Evolutionary conservation across 1,284 basidiomycete genomes (phyloP).

Genomic region (Dichomitus squalens): DNA sequence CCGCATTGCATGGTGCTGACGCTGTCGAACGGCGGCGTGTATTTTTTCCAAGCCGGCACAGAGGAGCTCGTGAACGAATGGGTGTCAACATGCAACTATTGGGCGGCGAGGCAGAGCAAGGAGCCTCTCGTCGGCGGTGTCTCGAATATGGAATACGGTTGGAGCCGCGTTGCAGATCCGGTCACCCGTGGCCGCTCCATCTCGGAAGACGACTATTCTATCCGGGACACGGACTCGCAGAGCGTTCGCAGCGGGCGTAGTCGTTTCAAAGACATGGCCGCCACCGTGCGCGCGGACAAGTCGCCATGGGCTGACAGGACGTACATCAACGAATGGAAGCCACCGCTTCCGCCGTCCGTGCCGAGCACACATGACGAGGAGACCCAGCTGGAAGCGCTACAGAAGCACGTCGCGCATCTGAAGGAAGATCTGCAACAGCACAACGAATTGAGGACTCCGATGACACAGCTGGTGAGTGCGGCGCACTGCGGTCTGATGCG

Average conservation of each 20-base stretch:
- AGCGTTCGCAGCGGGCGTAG: slow-evolving; percentile 72
- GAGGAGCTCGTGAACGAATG: slow-evolving; percentile 97
- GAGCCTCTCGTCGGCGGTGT: slow-evolving; percentile 94
- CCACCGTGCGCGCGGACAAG: slow-evolving; percentile 60
- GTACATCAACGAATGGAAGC: slow-evolving; percentile 94
- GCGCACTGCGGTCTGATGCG: slow-evolving; percentile 11
- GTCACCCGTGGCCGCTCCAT: slow-evolving; percentile 53
- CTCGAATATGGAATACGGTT: slow-evolving; percentile 99
- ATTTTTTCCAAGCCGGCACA: slow-evolving; percentile 97
- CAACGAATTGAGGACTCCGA: slow-evolving; percentile 82
- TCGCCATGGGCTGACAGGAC: slow-evolving; percentile 78
- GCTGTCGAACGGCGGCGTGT: slow-evolving; percentile 84
- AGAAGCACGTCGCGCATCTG: slow-evolving; percentile 76
- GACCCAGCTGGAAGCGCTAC: slow-evolving; percentile 83
- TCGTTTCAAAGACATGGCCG: slow-evolving; percentile 64
- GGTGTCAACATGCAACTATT: slow-evolving; percentile 99
- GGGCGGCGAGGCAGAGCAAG: slow-evolving; percentile 92
- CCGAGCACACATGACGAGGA: slow-evolving; percentile 91
- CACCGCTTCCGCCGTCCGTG: slow-evolving; percentile 82
- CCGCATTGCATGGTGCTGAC: slow-evolving; percentile 97
- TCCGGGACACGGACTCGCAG: slow-evolving; percentile 52
- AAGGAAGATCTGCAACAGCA: slow-evolving; percentile 83
- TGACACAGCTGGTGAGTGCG: slow-evolving; percentile 73
- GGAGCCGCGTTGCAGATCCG: slow-evolving; percentile 77
- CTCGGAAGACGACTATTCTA: slow-evolving; percentile 55